A percentile compares a stretch with the other conserved stretches of the same genome.
Conservation (phyloP, 257 asterid species). For the Agastache rugosa region DNA sequence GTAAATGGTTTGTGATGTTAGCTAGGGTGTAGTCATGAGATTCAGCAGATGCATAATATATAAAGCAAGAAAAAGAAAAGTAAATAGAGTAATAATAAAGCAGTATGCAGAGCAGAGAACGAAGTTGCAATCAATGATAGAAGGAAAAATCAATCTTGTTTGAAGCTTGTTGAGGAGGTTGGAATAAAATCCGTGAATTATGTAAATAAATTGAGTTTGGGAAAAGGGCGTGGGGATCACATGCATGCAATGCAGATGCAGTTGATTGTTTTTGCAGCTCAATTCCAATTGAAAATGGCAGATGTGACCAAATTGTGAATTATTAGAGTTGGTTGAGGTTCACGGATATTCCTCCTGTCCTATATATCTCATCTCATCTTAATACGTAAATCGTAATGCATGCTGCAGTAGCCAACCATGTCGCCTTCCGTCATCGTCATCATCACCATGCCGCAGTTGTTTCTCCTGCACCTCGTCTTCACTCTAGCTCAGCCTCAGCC, state of each 20-base stretch:
- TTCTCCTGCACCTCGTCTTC: neutral
- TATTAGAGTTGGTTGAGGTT: too few relatives aligned
- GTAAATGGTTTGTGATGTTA: neutral
- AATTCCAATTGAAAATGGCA: too few relatives aligned
- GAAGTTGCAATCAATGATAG: neutral
- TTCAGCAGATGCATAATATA: neutral
- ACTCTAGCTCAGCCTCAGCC: neutral
- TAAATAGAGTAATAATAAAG: too few relatives aligned
- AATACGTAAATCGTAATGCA: too few relatives aligned
- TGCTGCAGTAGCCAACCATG: neutral
- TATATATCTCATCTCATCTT: too few relatives aligned
- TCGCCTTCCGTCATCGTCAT: neutral
- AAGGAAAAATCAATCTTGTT: neutral
- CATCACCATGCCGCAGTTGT: neutral
- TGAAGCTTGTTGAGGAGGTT: neutral
- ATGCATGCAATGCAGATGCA: neutral
- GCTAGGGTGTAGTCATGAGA: slow-evolving; percentile 3
- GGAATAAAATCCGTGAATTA: too few relatives aligned
- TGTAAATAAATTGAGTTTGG: too few relatives aligned
- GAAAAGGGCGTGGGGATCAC: neutral
- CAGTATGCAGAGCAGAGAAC: neutral
- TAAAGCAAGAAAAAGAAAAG: neutral
- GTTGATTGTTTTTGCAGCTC: too few relatives aligned
- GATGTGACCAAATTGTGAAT: too few relatives aligned
- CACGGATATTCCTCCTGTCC: too few relatives aligned